A percentile compares a stretch with the other conserved stretches of the same genome.
Conservation (phyloP, 2,329 filamentous ascomycete species). For the Taxawa tesnikishii region DNA sequence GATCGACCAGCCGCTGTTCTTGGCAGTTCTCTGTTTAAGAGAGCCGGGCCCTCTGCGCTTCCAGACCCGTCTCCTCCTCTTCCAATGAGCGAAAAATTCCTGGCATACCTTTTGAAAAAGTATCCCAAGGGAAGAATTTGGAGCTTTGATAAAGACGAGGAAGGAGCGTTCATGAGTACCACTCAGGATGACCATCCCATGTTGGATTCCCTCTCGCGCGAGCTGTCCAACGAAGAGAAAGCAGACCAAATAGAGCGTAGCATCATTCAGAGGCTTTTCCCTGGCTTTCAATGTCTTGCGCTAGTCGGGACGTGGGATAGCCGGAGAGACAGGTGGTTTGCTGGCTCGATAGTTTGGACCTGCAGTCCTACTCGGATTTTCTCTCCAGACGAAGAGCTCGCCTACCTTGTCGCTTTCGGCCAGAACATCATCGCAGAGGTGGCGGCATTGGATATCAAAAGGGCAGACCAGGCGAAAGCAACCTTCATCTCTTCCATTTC, state of each 20-base stretch:
- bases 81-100: constrained; percentile 11
- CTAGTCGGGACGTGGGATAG: constrained; percentile 37
- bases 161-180: constrained; percentile 1
- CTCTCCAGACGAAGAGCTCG: constrained; percentile 20
- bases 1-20: not conserved
- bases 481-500: constrained; percentile 38
- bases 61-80: not conserved
- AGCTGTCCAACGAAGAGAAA: not conserved
- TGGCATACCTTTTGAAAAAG: constrained; percentile 13
- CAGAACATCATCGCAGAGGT: constrained; percentile 27
- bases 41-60: not conserved
- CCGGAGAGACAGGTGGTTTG: constrained; percentile 10
- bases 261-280: constrained; percentile 19
- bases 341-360: constrained; percentile 22
- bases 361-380: constrained; percentile 25
- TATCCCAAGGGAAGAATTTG: constrained; percentile 23
- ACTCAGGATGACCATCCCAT: too few relatives aligned
- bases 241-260: not conserved
- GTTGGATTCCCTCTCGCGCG: too few relatives aligned
- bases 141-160: constrained; percentile 18
- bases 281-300: constrained; percentile 29
- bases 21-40: too few relatives aligned
- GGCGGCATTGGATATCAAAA: constrained; percentile 22
- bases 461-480: constrained; percentile 33
- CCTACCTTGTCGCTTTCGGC: constrained; percentile 28